Evolutionary conservation across 1,284 basidiomycete species (phyloP), one percentile per base, ranked within the genome.

Genomic region (Cystobasidium pallidum): DNA sequence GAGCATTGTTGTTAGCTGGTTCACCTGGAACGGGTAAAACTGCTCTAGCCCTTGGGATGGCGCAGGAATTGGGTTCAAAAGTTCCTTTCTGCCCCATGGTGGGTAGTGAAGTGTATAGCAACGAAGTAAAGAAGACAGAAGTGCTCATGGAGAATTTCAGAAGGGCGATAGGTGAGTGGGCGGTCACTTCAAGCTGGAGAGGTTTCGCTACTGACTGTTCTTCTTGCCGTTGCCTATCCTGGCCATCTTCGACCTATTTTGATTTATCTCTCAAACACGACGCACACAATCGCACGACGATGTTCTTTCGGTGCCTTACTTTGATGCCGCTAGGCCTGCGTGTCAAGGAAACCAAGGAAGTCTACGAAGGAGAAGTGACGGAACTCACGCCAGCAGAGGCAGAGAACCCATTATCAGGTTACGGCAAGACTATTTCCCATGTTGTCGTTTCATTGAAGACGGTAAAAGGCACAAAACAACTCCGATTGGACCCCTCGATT

Each of bases 41-140:
- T 0, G 95, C 95, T 0, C 86, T 99, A 30, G 94, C 96, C 1
- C 83, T 99, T 15, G 95, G 92, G 0, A 87, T 99, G 39, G 90
- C 93, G 6, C 94, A 98, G 76, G 95, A 98, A 79, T 86, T 99
- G 0, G 95, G 95, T 1, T 84, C 86, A 57, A 96, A 97, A 80
- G 94, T 98, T 0, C 95, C 95, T 0, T 99, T 99, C 82, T 98
- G 95, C 80, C 93, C 94, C 0, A 96, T 98, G 91, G 95, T 98
- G 28, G 96, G 94, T 0, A 91, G 89, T 6, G 95, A 99, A 82
- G 95, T 99, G 74, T 99, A 96, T 82, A 92, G 90, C 66, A 89
- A 91, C 10, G 95, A 99, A 82, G 94, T 99, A 70, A 99, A 98
- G 84, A 99, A 99, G 86, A 99, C 95, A 0, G 95, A 99, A 81